Conservation (phyloP, 805 yeast genomes). For the Aciculoconidium aculeatum region DNA sequence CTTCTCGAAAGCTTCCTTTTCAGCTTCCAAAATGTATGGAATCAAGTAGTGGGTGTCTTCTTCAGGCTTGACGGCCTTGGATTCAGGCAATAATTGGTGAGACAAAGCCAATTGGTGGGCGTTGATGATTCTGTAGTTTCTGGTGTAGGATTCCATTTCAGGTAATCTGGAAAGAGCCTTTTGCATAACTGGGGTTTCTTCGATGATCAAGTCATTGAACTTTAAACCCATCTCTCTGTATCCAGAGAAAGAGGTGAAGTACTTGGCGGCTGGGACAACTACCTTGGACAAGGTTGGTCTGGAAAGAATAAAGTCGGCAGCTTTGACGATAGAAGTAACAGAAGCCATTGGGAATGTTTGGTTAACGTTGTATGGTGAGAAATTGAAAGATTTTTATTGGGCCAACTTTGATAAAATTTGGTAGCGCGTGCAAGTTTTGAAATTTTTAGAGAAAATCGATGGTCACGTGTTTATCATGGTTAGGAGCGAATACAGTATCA, state of each 20-base stretch:
- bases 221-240: conserved; percentile 92
- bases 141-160: conserved; percentile 74
- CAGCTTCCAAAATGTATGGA: conserved; percentile 90
- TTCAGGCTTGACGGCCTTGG: conserved; percentile 70
- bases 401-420: too few relatives aligned
- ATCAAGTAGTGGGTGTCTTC: conserved; percentile 79
- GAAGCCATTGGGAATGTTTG: conserved; percentile 52
- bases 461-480: too few relatives aligned
- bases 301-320: conserved; percentile 73
- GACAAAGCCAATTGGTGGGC: conserved; percentile 85
- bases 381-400: too few relatives aligned
- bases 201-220: conserved; percentile 81
- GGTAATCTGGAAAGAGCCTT: conserved; percentile 88
- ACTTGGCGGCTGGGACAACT: conserved; percentile 73
- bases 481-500: too few relatives aligned
- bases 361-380: conserved; percentile 2
- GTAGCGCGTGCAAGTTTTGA: too few relatives aligned
- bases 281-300: conserved; percentile 74
- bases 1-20: conserved; percentile 85
- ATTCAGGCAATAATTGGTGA: conserved; percentile 78
- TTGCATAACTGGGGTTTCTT: conserved; percentile 83
- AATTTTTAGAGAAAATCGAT: too few relatives aligned
- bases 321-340: conserved; percentile 63
- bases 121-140: conserved; percentile 86
- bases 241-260: conserved; percentile 71